Evolutionary conservation across 768 basidiomycete genomes (phyloP).

Genomic region (Serendipita sp.): DNA sequence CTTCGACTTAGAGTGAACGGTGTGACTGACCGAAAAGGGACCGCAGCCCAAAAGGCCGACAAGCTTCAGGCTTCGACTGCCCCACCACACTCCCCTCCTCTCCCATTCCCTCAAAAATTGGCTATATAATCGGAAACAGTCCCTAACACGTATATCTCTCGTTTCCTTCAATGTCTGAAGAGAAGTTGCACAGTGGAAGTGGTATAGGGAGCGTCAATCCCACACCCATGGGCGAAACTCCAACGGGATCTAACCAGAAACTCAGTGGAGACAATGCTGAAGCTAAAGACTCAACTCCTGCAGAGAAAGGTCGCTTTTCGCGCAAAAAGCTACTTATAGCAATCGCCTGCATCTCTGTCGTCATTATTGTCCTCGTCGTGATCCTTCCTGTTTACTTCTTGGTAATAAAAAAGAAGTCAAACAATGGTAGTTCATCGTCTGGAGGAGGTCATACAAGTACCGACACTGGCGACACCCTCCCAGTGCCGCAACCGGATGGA

Average conservation of each 20-base stretch:
- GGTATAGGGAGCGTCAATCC: neutral
- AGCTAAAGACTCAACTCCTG: neutral
- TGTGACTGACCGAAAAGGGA: too few species aligned
- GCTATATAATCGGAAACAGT: neutral
- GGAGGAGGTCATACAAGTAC: neutral
- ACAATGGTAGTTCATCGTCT: slow-evolving; percentile 5
- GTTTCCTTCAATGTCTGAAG: neutral
- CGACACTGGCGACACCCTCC: neutral
- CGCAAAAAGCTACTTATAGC: neutral
- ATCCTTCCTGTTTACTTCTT: slow-evolving; percentile 28
- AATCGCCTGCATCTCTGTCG: slow-evolving; percentile 14
- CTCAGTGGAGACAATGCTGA: neutral
- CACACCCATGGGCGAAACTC: neutral
- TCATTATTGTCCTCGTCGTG: slow-evolving; percentile 24
- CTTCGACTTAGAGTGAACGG: too few species aligned
- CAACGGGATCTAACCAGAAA: neutral
- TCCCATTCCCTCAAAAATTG: neutral
- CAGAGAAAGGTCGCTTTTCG: neutral
- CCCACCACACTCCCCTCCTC: neutral
- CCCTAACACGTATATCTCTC: neutral
- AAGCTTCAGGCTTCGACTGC: neutral
- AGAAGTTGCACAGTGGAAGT: neutral
- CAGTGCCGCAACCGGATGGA: slow-evolving; percentile 7
- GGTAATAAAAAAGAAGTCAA: slow-evolving; percentile 13
- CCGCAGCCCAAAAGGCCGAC: neutral